These are phyloP conservation scores for Schizosaccharomyces pombe DNA, from an alignment of 805 yeast genomes.

Conservation along the genomic window DNA sequence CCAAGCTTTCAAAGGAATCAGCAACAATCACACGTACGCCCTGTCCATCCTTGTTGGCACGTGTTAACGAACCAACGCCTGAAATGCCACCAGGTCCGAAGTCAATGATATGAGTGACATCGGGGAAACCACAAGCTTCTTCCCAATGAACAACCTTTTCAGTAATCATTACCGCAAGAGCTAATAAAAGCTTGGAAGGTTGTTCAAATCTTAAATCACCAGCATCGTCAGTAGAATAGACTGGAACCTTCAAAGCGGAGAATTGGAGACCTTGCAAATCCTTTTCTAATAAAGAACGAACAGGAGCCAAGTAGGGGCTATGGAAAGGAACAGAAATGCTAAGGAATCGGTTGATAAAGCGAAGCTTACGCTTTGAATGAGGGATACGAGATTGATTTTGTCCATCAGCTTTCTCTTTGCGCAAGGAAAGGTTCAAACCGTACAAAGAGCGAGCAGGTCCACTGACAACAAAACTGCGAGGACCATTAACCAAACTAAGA, in stretches of 20 bases:
- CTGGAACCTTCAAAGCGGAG: conserved; percentile 43
- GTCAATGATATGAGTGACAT: conserved; percentile 70
- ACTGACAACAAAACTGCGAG: conserved; percentile 77
- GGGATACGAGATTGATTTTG: conserved; percentile 91
- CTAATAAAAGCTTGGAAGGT: conserved; percentile 11
- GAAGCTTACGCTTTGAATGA: conserved; percentile 74
- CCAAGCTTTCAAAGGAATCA: conserved; percentile 70
- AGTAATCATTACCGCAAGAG: conserved; percentile 55
- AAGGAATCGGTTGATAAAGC: conserved; percentile 77
- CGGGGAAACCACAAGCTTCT: conserved; percentile 43
- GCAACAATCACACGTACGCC: conserved; percentile 88
- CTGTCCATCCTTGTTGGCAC: conserved; percentile 94
- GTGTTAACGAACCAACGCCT: conserved; percentile 88
- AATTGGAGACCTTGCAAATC: conserved; percentile 3
- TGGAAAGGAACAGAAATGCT: conserved; percentile 96
- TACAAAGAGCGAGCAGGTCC: conserved; percentile 97
- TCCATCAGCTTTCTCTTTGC: conserved; percentile 91
- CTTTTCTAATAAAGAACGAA: conserved; percentile 22
- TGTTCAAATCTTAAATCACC: conserved; percentile 31
- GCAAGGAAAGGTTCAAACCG: conserved; percentile 75
- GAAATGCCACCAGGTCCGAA: conserved; percentile 98
- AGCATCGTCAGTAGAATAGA: conserved; percentile 54
- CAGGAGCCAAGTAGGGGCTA: conserved; percentile 56
- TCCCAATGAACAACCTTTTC: conserved; percentile 91
- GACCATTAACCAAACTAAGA: conserved; percentile 82